Base-by-base conservation (phyloP, 805 yeast genomes). In the Wickerhamiella spandovensis region DNA sequence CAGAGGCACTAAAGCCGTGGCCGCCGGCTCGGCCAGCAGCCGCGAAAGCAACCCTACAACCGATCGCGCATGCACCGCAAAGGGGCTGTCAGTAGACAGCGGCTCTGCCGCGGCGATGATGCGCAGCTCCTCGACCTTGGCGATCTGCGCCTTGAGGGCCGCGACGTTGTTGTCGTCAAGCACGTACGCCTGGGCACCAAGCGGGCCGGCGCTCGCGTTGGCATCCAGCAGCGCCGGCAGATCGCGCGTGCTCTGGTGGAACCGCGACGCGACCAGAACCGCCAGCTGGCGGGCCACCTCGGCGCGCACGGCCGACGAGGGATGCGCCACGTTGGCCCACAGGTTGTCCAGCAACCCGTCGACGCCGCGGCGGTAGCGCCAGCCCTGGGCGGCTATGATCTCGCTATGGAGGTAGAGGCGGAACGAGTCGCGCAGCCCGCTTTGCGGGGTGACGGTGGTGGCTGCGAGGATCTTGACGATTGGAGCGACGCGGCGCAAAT, bases 291-390 rank as follows among this genome's bases (percentile, higher is more conserved):
- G 71, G 0, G 89, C 90, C 46, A 84, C 68, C 47, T 79, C 79
- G 20, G 74, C 78, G 21, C 95, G 71, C 5, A 89, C 88, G 10
- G 78, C 77, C 51, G 80, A 81, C 61, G 84, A 84, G 5, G 84
- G 82, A 61, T 85, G 88, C 44, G 75, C 70, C 43, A 73, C 63
- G 7, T 75, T 69, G 1, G 63, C 63, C 57, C 78, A 67, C 52
- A 81, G 66, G 54, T 74, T 63, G 0, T 71, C 64, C 21, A 78
- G 58, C 3, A 74, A 52, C 2, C 63, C 64, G 7, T 72, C 76
- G n/a, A 77, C 68, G 22, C 72, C 53, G 24, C 49, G 64, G 17
- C 77, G 77, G 49, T 74, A 75, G 52, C 76, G 72, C 77, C 82
- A 78, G 1, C 77, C 75, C 10, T 73, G 56, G n/a, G 75, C 64